A percentile compares a stretch with the other conserved stretches of the same genome.
These are phyloP conservation scores for Teratosphaeria epicoccoides DNA, from an alignment of 2,329 filamentous ascomycete species.

Conservation along the genomic window DNA sequence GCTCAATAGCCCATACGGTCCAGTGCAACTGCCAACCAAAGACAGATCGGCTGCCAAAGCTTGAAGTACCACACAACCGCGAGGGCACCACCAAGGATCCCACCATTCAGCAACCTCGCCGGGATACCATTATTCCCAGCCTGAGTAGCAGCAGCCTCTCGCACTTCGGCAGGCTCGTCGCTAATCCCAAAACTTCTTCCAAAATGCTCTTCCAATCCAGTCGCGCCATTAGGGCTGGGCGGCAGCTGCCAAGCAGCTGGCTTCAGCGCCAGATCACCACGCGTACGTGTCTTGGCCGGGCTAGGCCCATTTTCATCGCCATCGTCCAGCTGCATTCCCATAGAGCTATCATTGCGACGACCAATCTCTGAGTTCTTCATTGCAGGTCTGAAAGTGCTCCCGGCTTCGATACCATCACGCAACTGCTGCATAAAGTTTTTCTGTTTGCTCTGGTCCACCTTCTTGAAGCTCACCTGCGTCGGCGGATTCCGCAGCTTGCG, in stretches of 20 bases:
- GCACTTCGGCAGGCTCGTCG: neutral
- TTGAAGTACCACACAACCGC: slow-evolving; percentile 4
- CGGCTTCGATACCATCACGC: slow-evolving; percentile 15
- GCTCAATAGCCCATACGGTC: slow-evolving; percentile 7
- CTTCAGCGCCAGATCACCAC: slow-evolving; percentile 12
- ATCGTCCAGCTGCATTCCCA: neutral
- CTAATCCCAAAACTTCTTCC: slow-evolving; percentile 6
- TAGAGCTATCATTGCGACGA: neutral
- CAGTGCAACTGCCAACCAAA: slow-evolving; percentile 8
- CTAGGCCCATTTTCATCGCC: slow-evolving; percentile 4
- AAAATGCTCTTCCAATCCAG: slow-evolving; percentile 18
- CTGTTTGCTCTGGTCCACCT: slow-evolving; percentile 36
- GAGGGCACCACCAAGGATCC: slow-evolving; percentile 1
- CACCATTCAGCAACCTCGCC: neutral
- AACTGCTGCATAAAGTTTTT: slow-evolving; percentile 43
- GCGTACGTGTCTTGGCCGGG: slow-evolving; percentile 13
- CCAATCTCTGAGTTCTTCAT: neutral
- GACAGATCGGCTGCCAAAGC: slow-evolving; percentile 6
- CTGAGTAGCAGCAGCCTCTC: neutral
- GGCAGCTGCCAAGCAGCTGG: slow-evolving; percentile 10
- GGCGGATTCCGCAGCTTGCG: slow-evolving; percentile 52
- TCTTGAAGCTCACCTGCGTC: slow-evolving; percentile 43
- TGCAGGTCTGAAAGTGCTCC: slow-evolving; percentile 7
- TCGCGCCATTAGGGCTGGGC: slow-evolving; percentile 7
- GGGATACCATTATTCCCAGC: neutral